Base-by-base conservation (phyloP, 129 eudicot genomes). In the Tanacetum coccineum region DNA sequence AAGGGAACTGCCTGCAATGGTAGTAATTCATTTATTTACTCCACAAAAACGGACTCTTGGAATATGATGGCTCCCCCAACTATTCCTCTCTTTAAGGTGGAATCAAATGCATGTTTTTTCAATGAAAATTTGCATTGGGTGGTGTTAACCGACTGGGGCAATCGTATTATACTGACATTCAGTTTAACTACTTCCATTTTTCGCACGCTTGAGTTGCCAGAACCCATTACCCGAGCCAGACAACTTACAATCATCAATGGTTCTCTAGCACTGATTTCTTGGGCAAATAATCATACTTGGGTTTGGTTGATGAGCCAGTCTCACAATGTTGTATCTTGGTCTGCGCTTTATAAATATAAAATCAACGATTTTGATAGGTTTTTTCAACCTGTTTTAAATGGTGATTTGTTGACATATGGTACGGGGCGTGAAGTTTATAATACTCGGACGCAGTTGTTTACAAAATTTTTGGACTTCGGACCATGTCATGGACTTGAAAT, bases 41-140 rank as follows among this genome's bases (percentile, higher is more conserved):
- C 19, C 17, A 5, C 17, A 15, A 68, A 51, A 17, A 64, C 40
- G 10, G 15, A 28, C 40, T 4, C 36, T 64, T 64, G 69, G 69
- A 40, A 39, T 46, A 56, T 12, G 3, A 64, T 64, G 3, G 5
- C 56, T 22, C 10, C 51, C 55, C 56, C 69, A 18, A 22, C 42
- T 19, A 45, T 19, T 45, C 13, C 2, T 0, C 3, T 15, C 45
- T 19, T 2, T 46, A 9, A 13, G 2, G 69, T 19, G 20, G 5
- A 21, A 11, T 45, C 13, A 2, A 0, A 13, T 0, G 15, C 55
- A 2, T 64, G 68, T 64, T 64, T 19, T 64, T 15, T 62, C 3
- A 42, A 62, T 42, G 53, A 30, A 18, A 28, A 49, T 17, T 62
- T 62, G 67, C 67, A 62, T 64, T 64, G 68, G 68, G 30, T 64